A percentile compares a stretch with the other conserved stretches of the same genome.
Evolutionary conservation across 768 basidiomycete species (phyloP).

Genomic region (Hemileccinum rubropunctum): DNA sequence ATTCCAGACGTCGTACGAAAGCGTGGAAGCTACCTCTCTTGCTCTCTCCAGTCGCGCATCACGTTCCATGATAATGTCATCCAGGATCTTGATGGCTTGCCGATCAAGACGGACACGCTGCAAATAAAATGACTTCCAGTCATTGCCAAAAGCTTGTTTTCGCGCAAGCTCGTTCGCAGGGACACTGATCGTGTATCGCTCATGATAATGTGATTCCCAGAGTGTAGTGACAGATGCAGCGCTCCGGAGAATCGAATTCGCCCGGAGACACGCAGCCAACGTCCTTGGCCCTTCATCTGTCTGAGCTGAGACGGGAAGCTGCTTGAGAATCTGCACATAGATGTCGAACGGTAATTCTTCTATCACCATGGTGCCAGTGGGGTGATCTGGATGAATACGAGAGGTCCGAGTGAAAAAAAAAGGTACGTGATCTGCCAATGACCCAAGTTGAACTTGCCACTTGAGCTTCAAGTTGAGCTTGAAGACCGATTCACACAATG

Average conservation of each 20-base stretch:
- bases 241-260: slow-evolving; percentile 39
- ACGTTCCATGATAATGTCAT: slow-evolving; percentile 38
- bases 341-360: slow-evolving; percentile 34
- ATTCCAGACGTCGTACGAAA: slow-evolving; percentile 58
- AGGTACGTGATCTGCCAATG: background rate
- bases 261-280: slow-evolving; percentile 39
- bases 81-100: slow-evolving; percentile 39
- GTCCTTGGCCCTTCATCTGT: slow-evolving; percentile 29
- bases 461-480: too few species aligned
- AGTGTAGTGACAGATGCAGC: slow-evolving; percentile 41
- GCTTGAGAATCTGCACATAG: slow-evolving; percentile 36
- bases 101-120: slow-evolving; percentile 45
- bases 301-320: slow-evolving; percentile 27
- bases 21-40: slow-evolving; percentile 34
- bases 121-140: slow-evolving; percentile 49
- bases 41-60: slow-evolving; percentile 40
- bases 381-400: background rate
- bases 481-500: too few species aligned
- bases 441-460: too few species aligned
- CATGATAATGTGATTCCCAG: slow-evolving; percentile 54
- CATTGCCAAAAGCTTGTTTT: slow-evolving; percentile 22
- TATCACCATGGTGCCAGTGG: slow-evolving; percentile 17
- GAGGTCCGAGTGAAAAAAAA: background rate
- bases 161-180: slow-evolving; percentile 37
- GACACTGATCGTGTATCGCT: slow-evolving; percentile 45